These are phyloP conservation scores for Botrytis aclada DNA, from an alignment of 2,329 filamentous ascomycete genomes.

Conservation along the genomic window DNA sequence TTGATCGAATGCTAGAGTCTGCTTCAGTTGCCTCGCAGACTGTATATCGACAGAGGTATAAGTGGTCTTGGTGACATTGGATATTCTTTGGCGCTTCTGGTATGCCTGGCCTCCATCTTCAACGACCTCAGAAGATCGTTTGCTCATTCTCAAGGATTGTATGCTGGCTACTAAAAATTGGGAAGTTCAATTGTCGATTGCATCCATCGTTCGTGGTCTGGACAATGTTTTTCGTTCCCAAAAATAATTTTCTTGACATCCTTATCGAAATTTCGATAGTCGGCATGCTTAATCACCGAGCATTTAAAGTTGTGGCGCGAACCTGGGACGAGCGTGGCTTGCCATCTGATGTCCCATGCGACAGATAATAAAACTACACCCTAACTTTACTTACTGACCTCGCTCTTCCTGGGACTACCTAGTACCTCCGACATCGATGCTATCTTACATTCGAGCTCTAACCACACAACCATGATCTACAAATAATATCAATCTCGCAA, in stretches of 20 bases:
- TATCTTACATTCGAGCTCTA: not conserved
- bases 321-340: not conserved
- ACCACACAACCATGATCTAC: slow-evolving; percentile 27
- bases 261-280: slow-evolving; percentile 20
- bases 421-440: not conserved
- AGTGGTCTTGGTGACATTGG: slow-evolving; percentile 46
- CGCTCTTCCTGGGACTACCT: not conserved
- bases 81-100: slow-evolving; percentile 38
- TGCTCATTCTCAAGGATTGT: slow-evolving; percentile 31
- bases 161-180: not conserved
- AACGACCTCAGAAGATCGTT: slow-evolving; percentile 32
- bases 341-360: not conserved
- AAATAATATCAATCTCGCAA: not conserved
- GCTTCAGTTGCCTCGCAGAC: slow-evolving; percentile 63
- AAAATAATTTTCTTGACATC: slow-evolving; percentile 19
- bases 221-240: slow-evolving; percentile 3
- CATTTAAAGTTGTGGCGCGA: slow-evolving; percentile 3
- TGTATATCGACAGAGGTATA: slow-evolving; percentile 51
- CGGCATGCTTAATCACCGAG: slow-evolving; percentile 9
- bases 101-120: slow-evolving; percentile 37
- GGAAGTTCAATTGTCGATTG: not conserved
- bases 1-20: slow-evolving; percentile 68
- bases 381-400: slow-evolving; percentile 1
- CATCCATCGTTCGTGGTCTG: slow-evolving; percentile 7
- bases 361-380: slow-evolving; percentile 11